Evolutionary conservation across 2,329 filamentous ascomycete species (phyloP).

Genomic region (Botryotinia convoluta): DNA sequence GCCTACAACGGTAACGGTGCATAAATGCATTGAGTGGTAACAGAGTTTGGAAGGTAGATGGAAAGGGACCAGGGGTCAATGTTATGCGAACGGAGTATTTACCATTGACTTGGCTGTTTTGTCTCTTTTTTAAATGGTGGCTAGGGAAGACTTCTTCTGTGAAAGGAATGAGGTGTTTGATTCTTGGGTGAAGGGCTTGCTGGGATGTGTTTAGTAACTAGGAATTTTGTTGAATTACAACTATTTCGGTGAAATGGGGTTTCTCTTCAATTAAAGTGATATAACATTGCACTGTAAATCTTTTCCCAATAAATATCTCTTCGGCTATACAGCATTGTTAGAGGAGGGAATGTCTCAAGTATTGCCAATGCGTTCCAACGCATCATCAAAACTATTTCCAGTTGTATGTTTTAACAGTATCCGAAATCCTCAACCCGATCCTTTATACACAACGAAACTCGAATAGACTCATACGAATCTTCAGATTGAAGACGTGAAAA

Average conservation of each 20-base stretch:
- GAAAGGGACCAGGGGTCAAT: background rate
- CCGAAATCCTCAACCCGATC: accelerated
- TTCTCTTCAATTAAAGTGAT: background rate
- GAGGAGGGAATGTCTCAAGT: background rate
- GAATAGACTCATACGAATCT: background rate
- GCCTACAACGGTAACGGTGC: constrained; percentile 52
- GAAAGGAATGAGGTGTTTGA: background rate
- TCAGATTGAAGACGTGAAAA: background rate
- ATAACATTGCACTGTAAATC: background rate
- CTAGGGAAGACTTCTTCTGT: background rate
- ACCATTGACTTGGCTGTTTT: background rate
- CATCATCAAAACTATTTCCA: background rate
- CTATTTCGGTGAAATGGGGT: background rate
- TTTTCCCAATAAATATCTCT: background rate
- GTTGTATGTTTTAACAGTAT: background rate
- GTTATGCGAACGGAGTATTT: background rate
- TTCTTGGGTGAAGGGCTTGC: background rate
- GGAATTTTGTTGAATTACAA: background rate
- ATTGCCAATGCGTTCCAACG: background rate
- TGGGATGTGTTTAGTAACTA: background rate
- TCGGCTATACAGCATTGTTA: background rate
- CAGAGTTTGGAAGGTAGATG: background rate
- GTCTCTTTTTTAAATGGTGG: background rate
- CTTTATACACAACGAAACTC: background rate
- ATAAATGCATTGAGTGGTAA: constrained; percentile 32